Base-by-base conservation (phyloP, 805 yeast species). In the Ogataea philodendri region DNA sequence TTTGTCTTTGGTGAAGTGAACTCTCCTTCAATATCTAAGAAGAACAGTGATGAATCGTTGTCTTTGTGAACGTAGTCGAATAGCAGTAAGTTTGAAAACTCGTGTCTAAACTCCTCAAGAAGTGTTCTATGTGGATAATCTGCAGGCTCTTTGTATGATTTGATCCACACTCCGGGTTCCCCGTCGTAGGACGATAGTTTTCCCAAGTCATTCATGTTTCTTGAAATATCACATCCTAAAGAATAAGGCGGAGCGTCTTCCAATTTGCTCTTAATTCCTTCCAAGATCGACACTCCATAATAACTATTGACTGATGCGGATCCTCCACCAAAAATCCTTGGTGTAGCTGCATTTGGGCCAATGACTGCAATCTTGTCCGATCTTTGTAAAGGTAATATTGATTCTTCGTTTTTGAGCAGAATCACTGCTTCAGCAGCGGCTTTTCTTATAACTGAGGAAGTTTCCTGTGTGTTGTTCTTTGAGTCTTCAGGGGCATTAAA, bases 301-400 rank as follows among this genome's bases (percentile, higher is more conserved):
- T 53, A 48, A 8, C 63, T 55, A 13, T 28, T 39, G 30, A 51
- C 30, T 7, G 76, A 61, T 22, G 82, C 81, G 14, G 81, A 76
- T 6, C 84, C 84, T 44, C 84, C 84, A 39, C 84, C 83, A 15
- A 76, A 69, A 42, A 63, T 70, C 24, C 69, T 66, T 5, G 76
- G 62, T 29, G 51, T 55, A 44, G 65, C 72, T 17, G 76, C 81
- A 43, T 72, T 74, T 22, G 82, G 81, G 17, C 84, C 85, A 50
- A 79, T 72, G 11, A 78, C 70, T 1, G 77, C 77, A 29, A 70
- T 62, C 3, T 48, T 59, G 20, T 66, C 69, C 5, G 48, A 39
- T 44, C 63, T 68, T 21, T 60, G 48, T 31, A 79, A 61, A 2
- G 84, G 84, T 5, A 54, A 78, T 3, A 54, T 57, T 3, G 50